Evolutionary conservation across 73 alveolate genomes (phyloP), one percentile per base, ranked within the genome.

Genomic region (Paramecium sonneborni): DNA sequence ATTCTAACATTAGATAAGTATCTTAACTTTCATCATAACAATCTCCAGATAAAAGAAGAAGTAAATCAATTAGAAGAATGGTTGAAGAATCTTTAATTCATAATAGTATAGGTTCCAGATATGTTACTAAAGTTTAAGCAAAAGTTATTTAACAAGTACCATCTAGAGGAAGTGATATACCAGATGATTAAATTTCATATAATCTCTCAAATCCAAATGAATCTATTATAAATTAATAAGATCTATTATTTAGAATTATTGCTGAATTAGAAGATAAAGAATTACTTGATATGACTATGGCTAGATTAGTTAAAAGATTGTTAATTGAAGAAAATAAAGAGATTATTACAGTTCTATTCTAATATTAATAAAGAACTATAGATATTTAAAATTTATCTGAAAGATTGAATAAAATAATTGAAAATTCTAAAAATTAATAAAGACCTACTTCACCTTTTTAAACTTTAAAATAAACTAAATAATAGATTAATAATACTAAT

Each of bases 391-490:
- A n/a, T 14, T 41, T 43, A 20, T 30, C 56, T 41, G 90, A 43
- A 4, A 39, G 20, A 79, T 24, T 79, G 26, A 43, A 43, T 46
- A 43, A 44, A 9, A 79, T 79, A 1, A 44, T 79, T 43, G 90
- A 79, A 6, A 39, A 43, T 0, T 24, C 39, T 5, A 23, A 9
- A 43, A 43, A 79, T 23, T n/a, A 39, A 21, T 79, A 79, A 43
- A 41, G 90, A 79, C 90, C 90, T 24, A 44, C 69, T 23, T 79
- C 90, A 18, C 90, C 90, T 4, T 79, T 79, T 24, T 46, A 79
- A 46, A 23, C n/a, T 24, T 79, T 79, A 46, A 79, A 79, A 6
- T 72, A 72, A 18, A 41, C 86, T 3, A 35, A 32, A 72, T 20
- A 21, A 72, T n/a, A 58, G 1, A 7, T 15, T 32, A 72, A 35